Base-by-base conservation (phyloP, 2,329 filamentous ascomycete species). In the Coccinonectria pachysandricola region DNA sequence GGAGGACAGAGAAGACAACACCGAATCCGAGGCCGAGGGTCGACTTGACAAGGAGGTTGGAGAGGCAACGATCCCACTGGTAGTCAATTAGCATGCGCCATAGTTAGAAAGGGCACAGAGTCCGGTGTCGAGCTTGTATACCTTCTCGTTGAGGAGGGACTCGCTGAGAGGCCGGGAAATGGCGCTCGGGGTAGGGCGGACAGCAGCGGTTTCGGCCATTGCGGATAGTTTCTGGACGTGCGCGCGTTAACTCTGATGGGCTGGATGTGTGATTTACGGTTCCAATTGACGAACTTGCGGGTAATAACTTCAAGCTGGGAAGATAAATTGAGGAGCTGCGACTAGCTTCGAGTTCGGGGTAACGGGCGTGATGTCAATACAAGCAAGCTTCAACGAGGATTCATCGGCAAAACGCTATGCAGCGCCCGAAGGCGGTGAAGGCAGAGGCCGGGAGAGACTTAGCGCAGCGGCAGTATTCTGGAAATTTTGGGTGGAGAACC, bases 81-180 rank as follows among this genome's bases (percentile, higher is more conserved):
- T 37, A 10, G 10, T 34, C 15, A 37, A 42, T 55, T 35, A 41
- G 45, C 14, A 41, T 19, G 9, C 8, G 10, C 7, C 6, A 5
- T 8, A 8, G n/a, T 8, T 11, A 18, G 19, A n/a, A 2, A 10
- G 18, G 7, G 14, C n/a, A 11, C 11, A n/a, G 21, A 7, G 13
- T 12, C 13, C 7, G n/a, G n/a, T 20, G 18, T 24, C 21, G 26
- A 19, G 17, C 15, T 21, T 27, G 29, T 37, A 51, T 76, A 95
- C 91, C 86, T 98, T 98, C 66, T 98, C 91, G 63, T 96, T 96
- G 54, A 98, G 75, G 50, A 98, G 76, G 53, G 88, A 84, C 70
- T 98, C 91, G 70, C 88, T 96, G 64, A 95, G 81, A 40, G 91
- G 88, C 60, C 84, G 75, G 58, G 79, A 71, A 54, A 81, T 70